Evolutionary conservation across 768 basidiomycete species (phyloP).

Genomic region (Peribolospora kevripleyi): DNA sequence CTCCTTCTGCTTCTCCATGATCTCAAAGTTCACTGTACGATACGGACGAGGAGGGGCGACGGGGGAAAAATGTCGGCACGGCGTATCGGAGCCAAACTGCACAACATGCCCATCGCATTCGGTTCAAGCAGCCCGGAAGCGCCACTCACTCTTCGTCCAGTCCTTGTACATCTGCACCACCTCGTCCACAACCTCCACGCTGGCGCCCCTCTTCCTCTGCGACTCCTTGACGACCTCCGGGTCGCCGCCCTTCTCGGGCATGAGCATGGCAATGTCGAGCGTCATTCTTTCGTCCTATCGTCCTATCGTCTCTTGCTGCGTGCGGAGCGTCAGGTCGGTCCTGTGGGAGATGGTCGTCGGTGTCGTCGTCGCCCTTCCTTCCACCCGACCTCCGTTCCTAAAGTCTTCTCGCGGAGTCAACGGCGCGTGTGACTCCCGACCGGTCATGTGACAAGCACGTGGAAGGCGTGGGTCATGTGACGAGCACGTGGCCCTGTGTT

Average conservation of each 20-base stretch:
- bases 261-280: slow-evolving; percentile 14
- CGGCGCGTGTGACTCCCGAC: too few species aligned
- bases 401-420: too few species aligned
- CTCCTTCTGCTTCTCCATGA: slow-evolving; percentile 49
- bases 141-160: slow-evolving; percentile 70
- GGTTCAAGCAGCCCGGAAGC: background rate
- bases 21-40: slow-evolving; percentile 56
- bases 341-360: too few species aligned
- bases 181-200: slow-evolving; percentile 81
- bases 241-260: slow-evolving; percentile 42
- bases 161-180: slow-evolving; percentile 72
- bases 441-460: too few species aligned
- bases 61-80: background rate
- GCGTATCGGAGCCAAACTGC: background rate
- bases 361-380: too few species aligned
- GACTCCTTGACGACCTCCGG: slow-evolving; percentile 72
- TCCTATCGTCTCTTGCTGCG: slow-evolving; percentile 26
- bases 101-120: background rate
- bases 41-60: background rate
- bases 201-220: slow-evolving; percentile 67
- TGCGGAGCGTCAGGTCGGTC: too few species aligned
- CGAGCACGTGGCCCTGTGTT: too few species aligned
- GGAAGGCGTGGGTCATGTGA: too few species aligned
- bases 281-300: slow-evolving; percentile 4
- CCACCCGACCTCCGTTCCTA: too few species aligned